These are phyloP conservation scores for Lichtheimia ornata DNA, from an alignment of 371 early-diverging fungal species.

Conservation along the genomic window DNA sequence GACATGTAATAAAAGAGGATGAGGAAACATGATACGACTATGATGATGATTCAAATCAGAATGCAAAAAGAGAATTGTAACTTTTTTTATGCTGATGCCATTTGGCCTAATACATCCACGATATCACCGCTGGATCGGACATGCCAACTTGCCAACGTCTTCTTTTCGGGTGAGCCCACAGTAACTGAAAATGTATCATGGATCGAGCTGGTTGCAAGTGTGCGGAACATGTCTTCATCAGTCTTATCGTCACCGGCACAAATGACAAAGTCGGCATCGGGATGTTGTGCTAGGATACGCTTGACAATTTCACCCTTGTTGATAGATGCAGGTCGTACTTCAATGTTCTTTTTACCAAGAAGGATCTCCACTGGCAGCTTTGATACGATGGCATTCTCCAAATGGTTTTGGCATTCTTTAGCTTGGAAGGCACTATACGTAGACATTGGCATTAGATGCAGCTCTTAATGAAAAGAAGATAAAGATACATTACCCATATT, in stretches of 20 bases:
- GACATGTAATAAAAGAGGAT: neutral
- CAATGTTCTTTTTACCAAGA: slow-evolving; percentile 95
- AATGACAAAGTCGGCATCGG: slow-evolving; percentile 83
- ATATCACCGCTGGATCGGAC: slow-evolving; percentile 57
- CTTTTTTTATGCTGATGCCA: slow-evolving; percentile 1
- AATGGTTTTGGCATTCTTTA: slow-evolving; percentile 90
- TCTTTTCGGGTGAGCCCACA: slow-evolving; percentile 79
- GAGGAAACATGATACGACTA: neutral
- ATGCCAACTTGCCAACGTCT: slow-evolving; percentile 83
- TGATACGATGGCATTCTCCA: slow-evolving; percentile 84
- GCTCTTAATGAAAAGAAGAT: slow-evolving; percentile 90
- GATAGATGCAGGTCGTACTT: slow-evolving; percentile 80
- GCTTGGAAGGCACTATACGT: slow-evolving; percentile 86
- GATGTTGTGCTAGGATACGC: slow-evolving; percentile 60
- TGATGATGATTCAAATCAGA: too few species aligned
- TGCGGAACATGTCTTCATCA: slow-evolving; percentile 94
- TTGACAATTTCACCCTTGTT: slow-evolving; percentile 96
- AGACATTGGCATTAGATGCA: slow-evolving; percentile 82
- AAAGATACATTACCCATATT: slow-evolving; percentile 83
- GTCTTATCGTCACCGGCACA: slow-evolving; percentile 98
- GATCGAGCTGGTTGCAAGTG: slow-evolving; percentile 6
- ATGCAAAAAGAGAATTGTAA: neutral
- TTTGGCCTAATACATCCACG: slow-evolving; percentile 25
- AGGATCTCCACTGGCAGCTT: slow-evolving; percentile 93
- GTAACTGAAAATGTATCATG: slow-evolving; percentile 60